Percentiles rank a stretch among this genome's conserved stretches.
phyloP scores from a whole-genome alignment of 257 asterid species.

The Coffea canephora region DNA sequence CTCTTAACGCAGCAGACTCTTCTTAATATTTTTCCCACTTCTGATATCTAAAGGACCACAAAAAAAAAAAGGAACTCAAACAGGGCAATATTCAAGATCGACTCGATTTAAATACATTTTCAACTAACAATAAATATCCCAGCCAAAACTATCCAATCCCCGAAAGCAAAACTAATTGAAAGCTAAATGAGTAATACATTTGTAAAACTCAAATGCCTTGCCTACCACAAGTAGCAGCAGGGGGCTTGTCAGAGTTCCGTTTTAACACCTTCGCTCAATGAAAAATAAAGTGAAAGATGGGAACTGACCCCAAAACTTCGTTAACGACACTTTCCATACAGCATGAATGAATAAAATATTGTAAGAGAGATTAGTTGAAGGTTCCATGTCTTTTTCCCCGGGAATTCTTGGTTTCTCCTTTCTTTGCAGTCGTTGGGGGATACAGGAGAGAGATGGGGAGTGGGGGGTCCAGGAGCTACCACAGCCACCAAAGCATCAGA shows the following conservation, averaged over 20 bases:
- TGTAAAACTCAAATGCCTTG: slow-evolving; percentile 12
- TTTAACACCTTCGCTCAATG: slow-evolving; percentile 6
- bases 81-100: too few species aligned
- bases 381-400: too few species aligned
- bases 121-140: neutral
- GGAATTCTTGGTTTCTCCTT: neutral
- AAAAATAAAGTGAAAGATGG: slow-evolving; percentile 19
- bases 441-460: neutral
- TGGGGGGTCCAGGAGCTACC: neutral
- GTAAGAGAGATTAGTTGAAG: neutral
- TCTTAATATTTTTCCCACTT: too few species aligned
- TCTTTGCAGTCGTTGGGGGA: neutral
- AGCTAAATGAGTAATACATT: neutral
- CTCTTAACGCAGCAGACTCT: too few species aligned
- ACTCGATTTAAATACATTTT: too few species aligned
- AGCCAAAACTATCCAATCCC: neutral
- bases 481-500: slow-evolving; percentile 38
- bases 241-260: slow-evolving; percentile 17
- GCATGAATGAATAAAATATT: slow-evolving; percentile 20
- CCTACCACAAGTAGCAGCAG: slow-evolving; percentile 12
- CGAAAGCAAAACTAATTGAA: neutral
- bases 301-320: slow-evolving; percentile 31
- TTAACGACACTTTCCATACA: slow-evolving; percentile 26
- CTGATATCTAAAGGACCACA: too few species aligned
- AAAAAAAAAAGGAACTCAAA: too few species aligned